Percentiles rank a stretch among this genome's conserved stretches.
Evolutionary conservation across 371 early-diverging fungal genomes (phyloP).

Genomic region (Massospora cicadina): DNA sequence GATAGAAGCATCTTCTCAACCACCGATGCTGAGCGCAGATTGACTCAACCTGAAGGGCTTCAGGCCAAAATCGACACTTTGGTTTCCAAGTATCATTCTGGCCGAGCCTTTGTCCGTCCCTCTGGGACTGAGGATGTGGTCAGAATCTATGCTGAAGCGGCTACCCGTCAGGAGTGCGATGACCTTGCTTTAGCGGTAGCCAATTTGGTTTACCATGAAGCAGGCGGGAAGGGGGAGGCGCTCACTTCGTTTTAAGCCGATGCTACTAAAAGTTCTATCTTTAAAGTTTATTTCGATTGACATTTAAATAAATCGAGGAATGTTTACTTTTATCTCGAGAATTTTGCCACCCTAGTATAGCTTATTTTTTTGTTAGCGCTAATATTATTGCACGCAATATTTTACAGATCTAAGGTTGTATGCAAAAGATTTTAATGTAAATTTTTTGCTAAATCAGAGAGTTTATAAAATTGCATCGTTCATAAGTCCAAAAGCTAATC

Average conservation of each 20-base stretch:
- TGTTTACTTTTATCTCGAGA: no score
- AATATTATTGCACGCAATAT: no score
- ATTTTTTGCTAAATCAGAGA: no score
- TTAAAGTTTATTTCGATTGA: no score
- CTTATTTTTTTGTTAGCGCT: no score
- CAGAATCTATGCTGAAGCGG: slow-evolving; percentile 96
- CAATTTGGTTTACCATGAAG: slow-evolving; percentile 75
- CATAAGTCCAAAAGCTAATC: no score
- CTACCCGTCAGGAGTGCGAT: slow-evolving; percentile 65
- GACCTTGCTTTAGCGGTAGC: slow-evolving; percentile 60
- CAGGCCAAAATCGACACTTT: slow-evolving; percentile 73
- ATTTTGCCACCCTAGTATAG: no score
- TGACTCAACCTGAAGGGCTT: slow-evolving; percentile 73
- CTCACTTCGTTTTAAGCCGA: slow-evolving; percentile 37
- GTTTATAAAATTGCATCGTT: no score
- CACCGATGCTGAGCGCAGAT: slow-evolving; percentile 87
- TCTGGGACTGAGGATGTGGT: slow-evolving; percentile 99
- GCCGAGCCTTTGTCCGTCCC: slow-evolving; percentile 91
- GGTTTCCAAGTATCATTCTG: slow-evolving; percentile 61
- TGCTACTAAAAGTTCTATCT: no score
- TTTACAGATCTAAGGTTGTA: no score
- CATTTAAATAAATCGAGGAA: no score
- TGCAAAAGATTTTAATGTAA: no score
- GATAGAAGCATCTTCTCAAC: slow-evolving; percentile 80
- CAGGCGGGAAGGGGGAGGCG: slow-evolving; percentile 78